Percentiles rank a stretch among this genome's conserved stretches.
These are phyloP conservation scores for Erigeron canadensis DNA, from an alignment of 129 eudicot genomes.

Conservation along the genomic window DNA sequence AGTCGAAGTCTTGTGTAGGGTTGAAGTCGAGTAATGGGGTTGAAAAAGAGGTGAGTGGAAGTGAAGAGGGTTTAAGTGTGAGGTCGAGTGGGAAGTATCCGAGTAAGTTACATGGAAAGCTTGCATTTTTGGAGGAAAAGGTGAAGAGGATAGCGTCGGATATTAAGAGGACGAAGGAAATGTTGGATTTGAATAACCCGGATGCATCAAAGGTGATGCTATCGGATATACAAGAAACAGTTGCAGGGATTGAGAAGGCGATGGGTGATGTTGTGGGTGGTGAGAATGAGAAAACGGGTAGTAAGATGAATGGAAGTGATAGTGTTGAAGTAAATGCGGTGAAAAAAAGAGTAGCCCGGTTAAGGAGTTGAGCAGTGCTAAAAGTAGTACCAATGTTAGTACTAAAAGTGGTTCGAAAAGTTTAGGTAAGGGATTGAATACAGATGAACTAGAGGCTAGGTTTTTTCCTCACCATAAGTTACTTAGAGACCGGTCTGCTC, in stretches of 20 bases:
- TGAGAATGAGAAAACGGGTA: slow-evolving; percentile 32
- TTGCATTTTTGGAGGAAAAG: slow-evolving; percentile 87
- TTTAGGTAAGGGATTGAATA: slow-evolving; percentile 57
- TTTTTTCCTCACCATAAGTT: slow-evolving; percentile 85
- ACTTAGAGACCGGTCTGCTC: slow-evolving; percentile 56
- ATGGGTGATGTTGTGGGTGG: slow-evolving; percentile 61
- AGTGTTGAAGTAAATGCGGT: neutral
- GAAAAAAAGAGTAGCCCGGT: slow-evolving; percentile 19
- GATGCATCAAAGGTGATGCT: slow-evolving; percentile 81
- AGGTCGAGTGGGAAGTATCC: slow-evolving; percentile 41
- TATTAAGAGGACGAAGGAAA: slow-evolving; percentile 88
- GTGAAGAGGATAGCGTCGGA: slow-evolving; percentile 88
- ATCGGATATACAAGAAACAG: slow-evolving; percentile 82
- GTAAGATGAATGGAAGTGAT: slow-evolving; percentile 21
- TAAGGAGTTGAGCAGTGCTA: slow-evolving; percentile 22
- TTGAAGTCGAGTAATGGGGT: slow-evolving; percentile 32
- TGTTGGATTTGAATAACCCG: slow-evolving; percentile 83
- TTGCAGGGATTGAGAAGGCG: slow-evolving; percentile 92
- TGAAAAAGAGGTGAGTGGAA: slow-evolving; percentile 30
- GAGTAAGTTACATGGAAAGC: slow-evolving; percentile 89
- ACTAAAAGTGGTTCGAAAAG: slow-evolving; percentile 26
- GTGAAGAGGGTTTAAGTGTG: slow-evolving; percentile 28
- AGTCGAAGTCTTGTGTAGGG: slow-evolving; percentile 28
- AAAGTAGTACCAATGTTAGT: slow-evolving; percentile 20
- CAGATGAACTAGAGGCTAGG: slow-evolving; percentile 77